A percentile compares a stretch with the other conserved stretches of the same genome.
These are phyloP conservation scores for Phialemonium atrogriseum DNA, from an alignment of 2,329 filamentous ascomycete genomes.

Conservation along the genomic window DNA sequence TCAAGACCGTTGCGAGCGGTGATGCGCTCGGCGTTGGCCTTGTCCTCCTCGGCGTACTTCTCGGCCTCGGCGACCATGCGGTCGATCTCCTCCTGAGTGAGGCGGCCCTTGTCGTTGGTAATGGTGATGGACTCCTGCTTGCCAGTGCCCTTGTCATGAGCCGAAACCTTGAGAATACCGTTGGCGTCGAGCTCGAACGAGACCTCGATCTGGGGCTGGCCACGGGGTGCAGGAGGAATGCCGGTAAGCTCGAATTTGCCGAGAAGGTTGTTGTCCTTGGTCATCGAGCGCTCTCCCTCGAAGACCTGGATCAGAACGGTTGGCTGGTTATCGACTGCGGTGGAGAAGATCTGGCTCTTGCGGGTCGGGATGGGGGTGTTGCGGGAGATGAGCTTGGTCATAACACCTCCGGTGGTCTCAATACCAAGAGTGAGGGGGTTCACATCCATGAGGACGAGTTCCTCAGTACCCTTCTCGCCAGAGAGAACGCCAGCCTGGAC, in stretches of 20 bases:
- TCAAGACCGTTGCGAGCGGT: conserved; percentile 94
- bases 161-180: conserved; percentile 94
- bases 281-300: conserved; percentile 89
- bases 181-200: conserved; percentile 97
- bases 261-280: conserved; percentile 94
- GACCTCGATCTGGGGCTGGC: conserved; percentile 97
- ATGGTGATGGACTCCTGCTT: conserved; percentile 98
- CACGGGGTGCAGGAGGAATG: conserved; percentile 90
- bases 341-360: conserved; percentile 98
- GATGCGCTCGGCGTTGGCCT: conserved; percentile 93
- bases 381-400: conserved; percentile 93
- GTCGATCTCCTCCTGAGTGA: conserved; percentile 94
- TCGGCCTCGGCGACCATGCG: conserved; percentile 98
- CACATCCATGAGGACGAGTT: conserved; percentile 90
- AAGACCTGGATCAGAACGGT: conserved; percentile 92
- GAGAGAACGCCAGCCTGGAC: conserved; percentile 94
- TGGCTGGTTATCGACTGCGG: conserved; percentile 92
- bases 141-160: conserved; percentile 95
- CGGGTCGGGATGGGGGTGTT: conserved; percentile 92
- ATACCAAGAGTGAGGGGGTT: conserved; percentile 96
- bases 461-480: conserved; percentile 73
- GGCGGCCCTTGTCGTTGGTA: conserved; percentile 98
- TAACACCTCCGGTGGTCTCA: conserved; percentile 93
- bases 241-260: conserved; percentile 98
- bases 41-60: conserved; percentile 98